Evolutionary conservation across 73 alveolate genomes (phyloP).

Genomic region (Stentor coeruleus): DNA sequence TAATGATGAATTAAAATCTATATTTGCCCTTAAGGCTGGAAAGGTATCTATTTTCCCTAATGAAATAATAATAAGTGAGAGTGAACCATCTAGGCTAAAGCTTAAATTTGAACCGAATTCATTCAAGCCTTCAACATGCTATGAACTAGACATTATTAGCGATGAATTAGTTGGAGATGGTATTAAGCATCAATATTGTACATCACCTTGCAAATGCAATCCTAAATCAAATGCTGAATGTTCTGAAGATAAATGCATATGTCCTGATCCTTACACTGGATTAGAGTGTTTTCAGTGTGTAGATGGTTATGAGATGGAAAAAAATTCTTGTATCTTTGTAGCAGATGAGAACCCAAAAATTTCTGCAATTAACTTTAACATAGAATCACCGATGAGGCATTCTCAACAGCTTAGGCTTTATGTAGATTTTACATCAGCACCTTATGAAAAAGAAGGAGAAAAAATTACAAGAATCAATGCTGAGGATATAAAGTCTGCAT

Average conservation of each 20-base stretch:
- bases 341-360: background rate
- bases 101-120: background rate
- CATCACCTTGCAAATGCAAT: background rate
- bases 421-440: slow-evolving; percentile 11
- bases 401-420: background rate
- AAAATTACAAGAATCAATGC: background rate
- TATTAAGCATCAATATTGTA: background rate
- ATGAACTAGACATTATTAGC: background rate
- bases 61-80: background rate
- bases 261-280: slow-evolving; percentile 24
- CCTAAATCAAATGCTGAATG: background rate
- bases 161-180: background rate
- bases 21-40: background rate
- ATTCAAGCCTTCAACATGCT: background rate
- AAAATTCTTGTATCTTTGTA: background rate
- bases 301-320: background rate
- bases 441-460: background rate
- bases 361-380: background rate
- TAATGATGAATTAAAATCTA: background rate
- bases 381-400: background rate
- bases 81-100: background rate
- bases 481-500: background rate
- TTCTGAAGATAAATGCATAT: background rate
- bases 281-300: background rate
- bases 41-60: background rate